Conservation (phyloP, 192 early-diverging fungal species). For the Coemansia sp. region DNA sequence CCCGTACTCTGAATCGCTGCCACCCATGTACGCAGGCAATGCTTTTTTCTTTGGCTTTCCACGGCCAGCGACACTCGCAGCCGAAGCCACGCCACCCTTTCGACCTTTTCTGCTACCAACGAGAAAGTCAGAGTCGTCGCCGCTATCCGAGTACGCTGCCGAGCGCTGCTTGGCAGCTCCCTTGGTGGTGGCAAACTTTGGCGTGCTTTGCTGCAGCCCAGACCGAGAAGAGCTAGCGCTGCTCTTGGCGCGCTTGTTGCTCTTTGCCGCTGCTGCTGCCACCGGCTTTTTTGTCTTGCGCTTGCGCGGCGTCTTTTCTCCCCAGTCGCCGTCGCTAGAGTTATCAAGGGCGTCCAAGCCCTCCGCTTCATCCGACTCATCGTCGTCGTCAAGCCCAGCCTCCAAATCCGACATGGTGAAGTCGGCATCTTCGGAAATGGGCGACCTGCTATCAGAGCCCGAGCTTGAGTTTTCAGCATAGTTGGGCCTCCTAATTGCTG, state of each 20-base stretch:
- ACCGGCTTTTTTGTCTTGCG: slow-evolving; percentile 47
- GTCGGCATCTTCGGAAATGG: slow-evolving; percentile 35
- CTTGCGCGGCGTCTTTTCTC: slow-evolving; percentile 39
- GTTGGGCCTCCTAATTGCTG: slow-evolving; percentile 3
- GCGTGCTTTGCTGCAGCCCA: slow-evolving; percentile 3
- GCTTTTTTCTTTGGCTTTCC: slow-evolving; percentile 38
- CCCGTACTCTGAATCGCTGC: slow-evolving; percentile 52
- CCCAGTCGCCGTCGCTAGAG: slow-evolving; percentile 55
- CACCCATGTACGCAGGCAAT: slow-evolving; percentile 30
- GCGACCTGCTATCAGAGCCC: slow-evolving; percentile 23
- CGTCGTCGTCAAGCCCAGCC: slow-evolving; percentile 40
- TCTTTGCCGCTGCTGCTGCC: slow-evolving; percentile 9
- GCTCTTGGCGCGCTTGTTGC: slow-evolving; percentile 47
- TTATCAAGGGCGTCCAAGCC: slow-evolving; percentile 34
- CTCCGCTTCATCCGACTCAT: slow-evolving; percentile 44
- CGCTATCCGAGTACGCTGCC: slow-evolving; percentile 35
- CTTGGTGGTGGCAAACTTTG: slow-evolving; percentile 8
- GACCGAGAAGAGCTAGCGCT: neutral
- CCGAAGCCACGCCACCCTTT: slow-evolving; percentile 20
- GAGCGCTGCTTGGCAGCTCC: slow-evolving; percentile 14
- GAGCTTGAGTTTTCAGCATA: slow-evolving; percentile 28
- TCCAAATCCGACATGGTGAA: slow-evolving; percentile 41
- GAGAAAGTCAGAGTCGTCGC: slow-evolving; percentile 44
- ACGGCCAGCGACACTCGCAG: neutral
- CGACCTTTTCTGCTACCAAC: slow-evolving; percentile 23